phyloP scores from a whole-genome alignment of 257 asterid genomes.

The Plantago major region DNA sequence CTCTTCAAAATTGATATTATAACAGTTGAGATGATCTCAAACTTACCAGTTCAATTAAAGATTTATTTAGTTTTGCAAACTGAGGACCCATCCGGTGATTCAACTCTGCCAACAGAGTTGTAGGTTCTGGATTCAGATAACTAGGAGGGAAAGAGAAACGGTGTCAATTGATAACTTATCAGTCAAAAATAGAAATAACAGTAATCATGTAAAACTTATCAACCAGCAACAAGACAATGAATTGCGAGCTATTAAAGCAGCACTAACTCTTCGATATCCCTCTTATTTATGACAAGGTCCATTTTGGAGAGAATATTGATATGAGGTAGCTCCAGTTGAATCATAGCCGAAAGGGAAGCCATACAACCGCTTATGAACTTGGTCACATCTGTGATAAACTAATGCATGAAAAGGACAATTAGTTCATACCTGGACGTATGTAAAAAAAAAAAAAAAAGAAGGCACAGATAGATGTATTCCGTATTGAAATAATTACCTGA shows the following conservation, averaged over 20 bases:
- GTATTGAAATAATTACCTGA: slow-evolving; percentile 47
- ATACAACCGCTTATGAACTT: slow-evolving; percentile 97
- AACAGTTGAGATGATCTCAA: slow-evolving; percentile 2
- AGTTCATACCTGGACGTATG: slow-evolving; percentile 2
- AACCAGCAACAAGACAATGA: background rate
- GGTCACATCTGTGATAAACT: slow-evolving; percentile 98
- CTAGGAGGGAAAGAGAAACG: slow-evolving; percentile 33
- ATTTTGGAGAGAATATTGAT: slow-evolving; percentile 93
- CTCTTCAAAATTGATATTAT: background rate
- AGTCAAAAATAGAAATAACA: slow-evolving; percentile 9
- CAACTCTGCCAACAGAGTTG: slow-evolving; percentile 67
- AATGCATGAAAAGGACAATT: slow-evolving; percentile 11
- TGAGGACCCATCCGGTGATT: slow-evolving; percentile 88
- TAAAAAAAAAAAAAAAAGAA: slow-evolving; percentile 15
- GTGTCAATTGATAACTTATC: slow-evolving; percentile 17
- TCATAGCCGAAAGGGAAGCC: slow-evolving; percentile 98
- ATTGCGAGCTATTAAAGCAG: slow-evolving; percentile 11
- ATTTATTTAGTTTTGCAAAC: slow-evolving; percentile 75
- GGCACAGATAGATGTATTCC: slow-evolving; percentile 1
- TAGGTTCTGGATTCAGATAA: slow-evolving; percentile 85
- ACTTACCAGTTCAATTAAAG: slow-evolving; percentile 85
- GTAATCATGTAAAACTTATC: background rate
- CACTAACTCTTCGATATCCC: slow-evolving; percentile 80
- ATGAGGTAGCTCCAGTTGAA: slow-evolving; percentile 97
- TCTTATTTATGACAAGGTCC: slow-evolving; percentile 96